Percentiles rank a stretch among this genome's conserved stretches.
Conservation (phyloP, 257 asterid species). For the Euphrasia confusa region DNA sequence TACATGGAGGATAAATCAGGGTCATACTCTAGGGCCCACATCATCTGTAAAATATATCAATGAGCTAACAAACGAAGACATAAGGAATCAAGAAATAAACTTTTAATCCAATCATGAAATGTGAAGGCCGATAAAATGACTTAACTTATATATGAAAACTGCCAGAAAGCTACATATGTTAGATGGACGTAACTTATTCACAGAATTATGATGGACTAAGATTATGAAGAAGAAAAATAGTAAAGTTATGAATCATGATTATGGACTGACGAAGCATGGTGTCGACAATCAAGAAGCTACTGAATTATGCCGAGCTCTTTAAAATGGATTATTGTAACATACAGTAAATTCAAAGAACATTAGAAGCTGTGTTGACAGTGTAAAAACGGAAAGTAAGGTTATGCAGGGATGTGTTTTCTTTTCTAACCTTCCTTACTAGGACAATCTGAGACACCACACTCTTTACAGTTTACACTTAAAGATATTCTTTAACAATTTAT, state of each 20-base stretch:
- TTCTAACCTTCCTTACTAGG: not conserved
- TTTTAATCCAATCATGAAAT: conserved; percentile 1
- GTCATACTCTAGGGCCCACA: conserved; percentile 98
- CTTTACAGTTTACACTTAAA: not conserved
- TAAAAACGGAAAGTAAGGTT: not conserved
- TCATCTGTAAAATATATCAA: conserved; percentile 54
- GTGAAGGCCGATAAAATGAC: not conserved
- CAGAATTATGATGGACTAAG: conserved; percentile 3
- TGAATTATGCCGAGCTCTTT: not conserved
- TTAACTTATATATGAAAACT: not conserved
- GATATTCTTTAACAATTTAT: not conserved
- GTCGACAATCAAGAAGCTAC: conserved; percentile 4
- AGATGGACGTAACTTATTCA: not conserved
- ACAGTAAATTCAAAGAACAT: not conserved
- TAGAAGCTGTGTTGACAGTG: not conserved
- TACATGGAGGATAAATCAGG: conserved; percentile 59
- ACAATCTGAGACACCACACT: not conserved
- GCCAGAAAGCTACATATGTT: not conserved
- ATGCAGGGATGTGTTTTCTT: not conserved
- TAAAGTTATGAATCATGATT: not conserved
- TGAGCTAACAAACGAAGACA: conserved; percentile 18
- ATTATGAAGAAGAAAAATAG: not conserved
- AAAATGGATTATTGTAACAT: not conserved
- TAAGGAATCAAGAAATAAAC: not conserved
- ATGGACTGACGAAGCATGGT: not conserved